Percentiles rank a stretch among this genome's conserved stretches.
Conservation (phyloP, 495 filamentous ascomycete genomes). For the Neohortaea acidophila region DNA sequence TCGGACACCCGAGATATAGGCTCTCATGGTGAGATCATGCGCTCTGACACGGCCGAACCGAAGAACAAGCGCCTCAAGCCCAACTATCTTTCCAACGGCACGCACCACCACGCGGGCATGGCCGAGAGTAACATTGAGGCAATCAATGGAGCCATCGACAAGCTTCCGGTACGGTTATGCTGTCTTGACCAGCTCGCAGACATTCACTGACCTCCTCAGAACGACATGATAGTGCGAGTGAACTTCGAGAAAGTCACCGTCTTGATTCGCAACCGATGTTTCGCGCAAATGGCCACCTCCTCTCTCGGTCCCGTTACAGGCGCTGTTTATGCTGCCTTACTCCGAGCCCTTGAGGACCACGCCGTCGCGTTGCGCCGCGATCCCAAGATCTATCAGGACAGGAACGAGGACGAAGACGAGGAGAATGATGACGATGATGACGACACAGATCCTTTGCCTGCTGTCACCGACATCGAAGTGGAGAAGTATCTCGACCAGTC, state of each 20-base stretch:
- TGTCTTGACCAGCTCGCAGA: not conserved
- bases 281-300: conserved; percentile 46
- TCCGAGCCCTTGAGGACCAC: conserved; percentile 52
- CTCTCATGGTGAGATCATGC: conserved; percentile 12
- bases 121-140: not conserved
- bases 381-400: conserved; percentile 9
- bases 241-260: conserved; percentile 79
- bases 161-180: conserved; percentile 15
- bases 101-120: not conserved
- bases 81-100: conserved; percentile 16
- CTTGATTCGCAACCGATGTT: conserved; percentile 59
- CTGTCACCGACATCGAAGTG: not conserved
- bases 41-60: no score
- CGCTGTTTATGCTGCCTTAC: conserved; percentile 57
- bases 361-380: not conserved
- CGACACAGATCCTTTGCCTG: not conserved
- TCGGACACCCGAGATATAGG: conserved; percentile 20
- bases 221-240: conserved; percentile 54
- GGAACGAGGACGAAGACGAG: conserved; percentile 28
- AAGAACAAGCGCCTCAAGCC: conserved; percentile 14
- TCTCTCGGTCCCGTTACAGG: conserved; percentile 49
- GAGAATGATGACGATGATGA: conserved; percentile 17
- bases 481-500: not conserved
- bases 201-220: conserved; percentile 21
- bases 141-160: not conserved